Evolutionary conservation across 768 basidiomycete genomes (phyloP).

Genomic region (Leccinum arenicola): DNA sequence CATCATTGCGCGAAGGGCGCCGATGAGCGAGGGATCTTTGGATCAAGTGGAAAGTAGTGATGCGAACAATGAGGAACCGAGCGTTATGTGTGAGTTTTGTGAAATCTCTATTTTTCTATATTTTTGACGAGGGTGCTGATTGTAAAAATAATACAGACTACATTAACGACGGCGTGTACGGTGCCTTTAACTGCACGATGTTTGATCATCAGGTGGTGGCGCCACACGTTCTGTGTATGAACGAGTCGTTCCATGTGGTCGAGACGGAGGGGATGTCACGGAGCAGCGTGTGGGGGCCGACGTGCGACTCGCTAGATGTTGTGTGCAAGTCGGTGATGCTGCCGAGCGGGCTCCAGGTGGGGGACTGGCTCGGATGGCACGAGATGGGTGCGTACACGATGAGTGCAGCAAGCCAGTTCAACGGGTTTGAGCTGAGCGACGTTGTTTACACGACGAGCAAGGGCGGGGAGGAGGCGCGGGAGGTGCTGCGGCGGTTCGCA

Average conservation of each 20-base stretch:
- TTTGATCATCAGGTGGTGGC: constrained; percentile 95
- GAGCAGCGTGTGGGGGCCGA: constrained; percentile 95
- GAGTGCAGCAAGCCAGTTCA: constrained; percentile 95
- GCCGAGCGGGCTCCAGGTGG: constrained; percentile 73
- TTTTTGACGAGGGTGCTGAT: constrained; percentile 4
- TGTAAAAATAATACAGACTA: constrained; percentile 61
- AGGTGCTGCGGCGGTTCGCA: constrained; percentile 49
- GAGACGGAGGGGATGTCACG: constrained; percentile 41
- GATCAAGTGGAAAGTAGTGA: constrained; percentile 17
- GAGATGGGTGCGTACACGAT: constrained; percentile 99
- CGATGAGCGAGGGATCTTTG: constrained; percentile 36
- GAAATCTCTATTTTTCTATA: constrained; percentile 15
- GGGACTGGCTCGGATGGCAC: constrained; percentile 97
- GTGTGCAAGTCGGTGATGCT: constrained; percentile 65
- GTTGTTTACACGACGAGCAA: constrained; percentile 78
- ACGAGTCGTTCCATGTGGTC: constrained; percentile 51
- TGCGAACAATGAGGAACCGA: constrained; percentile 37
- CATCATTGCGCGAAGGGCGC: constrained; percentile 85
- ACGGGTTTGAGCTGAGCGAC: constrained; percentile 80
- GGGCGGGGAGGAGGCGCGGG: constrained; percentile 49
- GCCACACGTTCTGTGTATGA: constrained; percentile 75
- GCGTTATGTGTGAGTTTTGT: constrained; percentile 83
- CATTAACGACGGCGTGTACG: constrained; percentile 99
- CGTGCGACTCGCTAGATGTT: constrained; percentile 96
- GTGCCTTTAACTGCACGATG: constrained; percentile 93